Conservation (phyloP, 1,139 yeast genomes). For the Yamadazyma sp. region DNA sequence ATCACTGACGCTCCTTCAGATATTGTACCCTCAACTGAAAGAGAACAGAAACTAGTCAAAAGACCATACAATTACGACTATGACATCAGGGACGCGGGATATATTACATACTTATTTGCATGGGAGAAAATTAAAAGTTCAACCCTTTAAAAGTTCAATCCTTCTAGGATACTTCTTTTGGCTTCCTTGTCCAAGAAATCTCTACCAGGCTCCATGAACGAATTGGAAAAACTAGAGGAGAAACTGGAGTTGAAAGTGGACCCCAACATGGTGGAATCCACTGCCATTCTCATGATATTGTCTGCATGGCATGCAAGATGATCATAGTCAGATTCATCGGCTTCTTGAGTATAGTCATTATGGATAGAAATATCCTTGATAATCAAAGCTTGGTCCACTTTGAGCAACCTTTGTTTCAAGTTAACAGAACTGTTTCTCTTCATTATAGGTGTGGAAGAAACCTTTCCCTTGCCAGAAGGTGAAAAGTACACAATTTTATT, state of each 20-base stretch:
- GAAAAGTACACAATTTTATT: slow-evolving; percentile 34
- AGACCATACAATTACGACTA: slow-evolving; percentile 21
- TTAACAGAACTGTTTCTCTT: slow-evolving; percentile 16
- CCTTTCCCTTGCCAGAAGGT: slow-evolving; percentile 28
- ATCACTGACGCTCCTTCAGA: slow-evolving; percentile 8
- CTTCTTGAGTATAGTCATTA: slow-evolving; percentile 12
- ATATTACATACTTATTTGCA: slow-evolving; percentile 20
- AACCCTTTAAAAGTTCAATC: slow-evolving; percentile 19
- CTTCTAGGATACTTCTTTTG: slow-evolving; percentile 31
- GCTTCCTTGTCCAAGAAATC: slow-evolving; percentile 32
- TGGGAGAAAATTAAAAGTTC: neutral
- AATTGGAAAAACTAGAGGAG: slow-evolving; percentile 33
- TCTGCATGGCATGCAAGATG: slow-evolving; percentile 51
- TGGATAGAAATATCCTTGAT: slow-evolving; percentile 9
- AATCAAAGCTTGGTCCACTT: slow-evolving; percentile 22
- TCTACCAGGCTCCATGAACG: slow-evolving; percentile 29
- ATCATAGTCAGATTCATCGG: slow-evolving; percentile 33
- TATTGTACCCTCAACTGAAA: slow-evolving; percentile 2
- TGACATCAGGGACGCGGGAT: slow-evolving; percentile 29
- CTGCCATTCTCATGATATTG: slow-evolving; percentile 49
- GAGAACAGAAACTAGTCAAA: slow-evolving; percentile 6
- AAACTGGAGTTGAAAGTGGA: slow-evolving; percentile 31
- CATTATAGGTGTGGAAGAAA: slow-evolving; percentile 26
- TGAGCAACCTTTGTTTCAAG: slow-evolving; percentile 17
- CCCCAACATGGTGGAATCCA: slow-evolving; percentile 49